Evolutionary conservation across 345 rosid species (phyloP).

Genomic region (Eucalyptus marginata): DNA sequence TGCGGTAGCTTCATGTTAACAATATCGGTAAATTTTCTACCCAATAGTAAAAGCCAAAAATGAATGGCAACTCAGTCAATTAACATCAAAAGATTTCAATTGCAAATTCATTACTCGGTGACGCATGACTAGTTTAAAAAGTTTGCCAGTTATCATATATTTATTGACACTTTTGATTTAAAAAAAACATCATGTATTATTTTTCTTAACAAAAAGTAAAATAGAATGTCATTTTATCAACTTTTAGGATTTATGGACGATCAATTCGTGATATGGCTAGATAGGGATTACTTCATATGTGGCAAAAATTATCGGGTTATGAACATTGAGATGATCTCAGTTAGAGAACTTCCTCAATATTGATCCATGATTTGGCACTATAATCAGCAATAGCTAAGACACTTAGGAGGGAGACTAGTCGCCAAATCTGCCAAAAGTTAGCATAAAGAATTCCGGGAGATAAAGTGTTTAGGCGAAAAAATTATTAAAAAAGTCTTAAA

Average conservation of each 20-base stretch:
- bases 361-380: background rate
- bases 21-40: background rate
- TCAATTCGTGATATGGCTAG: background rate
- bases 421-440: background rate
- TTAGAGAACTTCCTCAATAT: background rate
- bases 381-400: background rate
- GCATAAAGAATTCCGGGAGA: background rate
- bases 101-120: background rate
- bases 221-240: background rate
- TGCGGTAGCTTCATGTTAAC: background rate
- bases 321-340: background rate
- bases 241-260: background rate
- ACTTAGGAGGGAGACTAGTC: background rate
- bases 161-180: background rate
- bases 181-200: background rate
- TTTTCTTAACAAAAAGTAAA: background rate
- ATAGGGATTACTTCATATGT: background rate
- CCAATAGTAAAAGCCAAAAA: background rate
- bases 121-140: background rate
- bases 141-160: background rate
- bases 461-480: background rate
- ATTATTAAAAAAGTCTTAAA: background rate
- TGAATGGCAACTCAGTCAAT: background rate
- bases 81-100: background rate
- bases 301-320: background rate